Evolutionary conservation across 2,329 filamentous ascomycete genomes (phyloP).

Genomic region (Colletotrichum musae): DNA sequence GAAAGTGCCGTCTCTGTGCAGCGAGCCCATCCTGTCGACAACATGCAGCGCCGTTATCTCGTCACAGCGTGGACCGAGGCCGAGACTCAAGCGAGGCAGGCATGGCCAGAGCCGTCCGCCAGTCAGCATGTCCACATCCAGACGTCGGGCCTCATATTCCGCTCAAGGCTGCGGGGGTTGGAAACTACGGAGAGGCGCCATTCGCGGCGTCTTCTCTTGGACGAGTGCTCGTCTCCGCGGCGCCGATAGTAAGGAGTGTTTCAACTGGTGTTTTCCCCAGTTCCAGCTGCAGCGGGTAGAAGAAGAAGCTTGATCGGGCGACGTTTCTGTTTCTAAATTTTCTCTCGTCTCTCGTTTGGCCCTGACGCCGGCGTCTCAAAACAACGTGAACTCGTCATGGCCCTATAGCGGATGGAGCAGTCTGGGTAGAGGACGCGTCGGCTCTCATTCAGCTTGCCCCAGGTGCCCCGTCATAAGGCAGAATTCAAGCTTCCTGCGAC

Average conservation of each 20-base stretch:
- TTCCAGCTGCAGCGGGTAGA: constrained; percentile 12
- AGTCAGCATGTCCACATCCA: background rate
- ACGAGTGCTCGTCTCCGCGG: background rate
- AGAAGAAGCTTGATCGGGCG: constrained; percentile 9
- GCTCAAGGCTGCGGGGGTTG: constrained; percentile 2
- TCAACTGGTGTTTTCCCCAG: constrained; percentile 27
- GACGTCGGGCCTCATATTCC: background rate
- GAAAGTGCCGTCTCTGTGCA: constrained; percentile 20
- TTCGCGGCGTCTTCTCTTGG: constrained; percentile 1
- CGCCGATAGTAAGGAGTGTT: constrained; percentile 19
- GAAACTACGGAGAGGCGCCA: background rate
- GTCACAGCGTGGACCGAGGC: constrained; percentile 21
- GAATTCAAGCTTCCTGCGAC: constrained; percentile 35
- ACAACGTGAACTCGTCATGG: constrained; percentile 33
- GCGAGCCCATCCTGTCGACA: background rate
- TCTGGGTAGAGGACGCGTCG: constrained; percentile 26
- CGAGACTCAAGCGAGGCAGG: constrained; percentile 8
- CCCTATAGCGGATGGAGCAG: constrained; percentile 17
- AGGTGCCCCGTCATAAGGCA: constrained; percentile 37
- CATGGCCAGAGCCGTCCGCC: background rate
- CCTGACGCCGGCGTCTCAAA: constrained; percentile 29
- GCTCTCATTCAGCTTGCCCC: constrained; percentile 35
- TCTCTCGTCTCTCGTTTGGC: background rate
- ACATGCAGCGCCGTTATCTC: constrained; percentile 35
- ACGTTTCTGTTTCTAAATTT: constrained; percentile 13